phyloP scores from a whole-genome alignment of 2,329 filamentous ascomycete genomes.

The Fusarium foetens region DNA sequence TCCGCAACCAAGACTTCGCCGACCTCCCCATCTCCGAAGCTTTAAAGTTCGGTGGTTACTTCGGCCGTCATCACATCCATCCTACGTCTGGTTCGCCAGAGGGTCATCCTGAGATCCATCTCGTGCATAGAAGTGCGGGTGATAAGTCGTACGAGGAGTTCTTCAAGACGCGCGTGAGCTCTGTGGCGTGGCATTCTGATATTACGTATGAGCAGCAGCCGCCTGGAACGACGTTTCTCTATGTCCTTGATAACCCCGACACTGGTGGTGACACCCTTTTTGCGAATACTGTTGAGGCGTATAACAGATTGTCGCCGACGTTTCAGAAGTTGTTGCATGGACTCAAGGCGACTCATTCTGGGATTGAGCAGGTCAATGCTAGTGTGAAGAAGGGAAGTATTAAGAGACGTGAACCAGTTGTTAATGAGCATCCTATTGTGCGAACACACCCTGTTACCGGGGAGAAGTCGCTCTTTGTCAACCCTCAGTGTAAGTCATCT shows the following conservation, averaged over 20 bases:
- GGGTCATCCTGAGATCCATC: constrained; percentile 78
- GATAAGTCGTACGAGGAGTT: constrained; percentile 64
- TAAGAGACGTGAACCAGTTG: constrained; percentile 79
- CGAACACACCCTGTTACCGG: constrained; percentile 84
- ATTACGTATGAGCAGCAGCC: constrained; percentile 90
- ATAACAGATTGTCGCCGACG: constrained; percentile 79
- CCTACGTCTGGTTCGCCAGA: constrained; percentile 80
- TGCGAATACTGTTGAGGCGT: constrained; percentile 81
- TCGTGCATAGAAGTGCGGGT: constrained; percentile 76
- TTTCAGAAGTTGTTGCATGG: constrained; percentile 86
- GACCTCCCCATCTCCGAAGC: constrained; percentile 76
- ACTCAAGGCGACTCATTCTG: constrained; percentile 82
- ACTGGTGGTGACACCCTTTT: constrained; percentile 89
- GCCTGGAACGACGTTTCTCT: constrained; percentile 89
- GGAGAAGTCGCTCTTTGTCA: constrained; percentile 85
- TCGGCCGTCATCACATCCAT: constrained; percentile 84
- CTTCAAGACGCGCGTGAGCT: constrained; percentile 76
- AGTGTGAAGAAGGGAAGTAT: constrained; percentile 74
- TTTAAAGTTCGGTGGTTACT: constrained; percentile 77
- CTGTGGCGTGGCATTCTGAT: constrained; percentile 89
- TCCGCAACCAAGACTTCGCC: constrained; percentile 79
- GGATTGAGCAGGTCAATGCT: constrained; percentile 79
- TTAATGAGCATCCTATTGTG: constrained; percentile 79
- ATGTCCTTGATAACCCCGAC: constrained; percentile 82
- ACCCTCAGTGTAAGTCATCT: constrained; percentile 76